phyloP scores from a whole-genome alignment of 2,329 filamentous ascomycete species.

The Cryphonectria nitschkei region DNA sequence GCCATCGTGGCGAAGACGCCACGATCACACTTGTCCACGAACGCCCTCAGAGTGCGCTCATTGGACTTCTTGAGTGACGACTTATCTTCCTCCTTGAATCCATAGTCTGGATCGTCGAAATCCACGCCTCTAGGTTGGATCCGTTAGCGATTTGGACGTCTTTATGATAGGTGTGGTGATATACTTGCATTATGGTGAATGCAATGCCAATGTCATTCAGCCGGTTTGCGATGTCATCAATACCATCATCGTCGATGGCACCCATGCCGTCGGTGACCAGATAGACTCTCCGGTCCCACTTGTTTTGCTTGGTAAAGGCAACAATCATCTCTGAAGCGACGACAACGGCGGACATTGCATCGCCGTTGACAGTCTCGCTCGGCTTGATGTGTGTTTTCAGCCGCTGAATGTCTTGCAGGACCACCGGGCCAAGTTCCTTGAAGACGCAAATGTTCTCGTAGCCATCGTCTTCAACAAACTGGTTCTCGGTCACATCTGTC shows the following conservation, averaged over 20 bases:
- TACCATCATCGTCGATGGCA: slow-evolving; percentile 70
- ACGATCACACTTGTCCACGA: slow-evolving; percentile 68
- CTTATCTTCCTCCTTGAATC: slow-evolving; percentile 92
- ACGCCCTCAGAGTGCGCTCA: slow-evolving; percentile 66
- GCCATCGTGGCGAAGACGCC: slow-evolving; percentile 82
- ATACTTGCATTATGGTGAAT: slow-evolving; percentile 73
- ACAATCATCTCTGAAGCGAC: slow-evolving; percentile 86
- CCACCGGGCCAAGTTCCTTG: slow-evolving; percentile 65
- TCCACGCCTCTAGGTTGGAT: slow-evolving; percentile 71
- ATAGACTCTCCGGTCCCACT: slow-evolving; percentile 79
- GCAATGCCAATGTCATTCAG: slow-evolving; percentile 79
- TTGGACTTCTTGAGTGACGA: slow-evolving; percentile 72
- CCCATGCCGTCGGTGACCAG: slow-evolving; percentile 83
- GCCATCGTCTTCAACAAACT: slow-evolving; percentile 64
- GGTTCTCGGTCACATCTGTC: slow-evolving; percentile 76
- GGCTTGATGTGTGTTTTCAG: slow-evolving; percentile 68
- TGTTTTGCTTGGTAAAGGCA: slow-evolving; percentile 66
- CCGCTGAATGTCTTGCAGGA: slow-evolving; percentile 69
- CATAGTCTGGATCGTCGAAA: slow-evolving; percentile 89
- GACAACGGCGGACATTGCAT: slow-evolving; percentile 86
- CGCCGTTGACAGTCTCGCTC: slow-evolving; percentile 71
- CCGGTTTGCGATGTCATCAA: slow-evolving; percentile 71
- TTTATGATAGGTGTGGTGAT: neutral
- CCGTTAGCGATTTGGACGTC: slow-evolving; percentile 11
- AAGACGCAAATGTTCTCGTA: slow-evolving; percentile 84